These are phyloP conservation scores for Urochloa ruziziensis DNA, from an alignment of 176 grass and related monocot genomes.

Conservation along the genomic window DNA sequence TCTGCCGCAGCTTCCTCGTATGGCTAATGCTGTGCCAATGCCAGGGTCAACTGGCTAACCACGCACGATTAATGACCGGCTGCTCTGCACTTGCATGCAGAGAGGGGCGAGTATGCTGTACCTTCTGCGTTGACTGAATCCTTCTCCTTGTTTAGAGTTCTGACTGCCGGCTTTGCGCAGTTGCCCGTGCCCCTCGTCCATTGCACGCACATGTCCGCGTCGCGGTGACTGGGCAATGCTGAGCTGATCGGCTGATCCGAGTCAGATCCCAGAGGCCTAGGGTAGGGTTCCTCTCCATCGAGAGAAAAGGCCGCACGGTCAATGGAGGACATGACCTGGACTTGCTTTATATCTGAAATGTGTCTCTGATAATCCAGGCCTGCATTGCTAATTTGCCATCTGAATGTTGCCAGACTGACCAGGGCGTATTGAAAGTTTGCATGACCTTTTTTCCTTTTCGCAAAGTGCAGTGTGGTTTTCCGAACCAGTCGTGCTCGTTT, in stretches of 20 bases:
- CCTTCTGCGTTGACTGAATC: not conserved
- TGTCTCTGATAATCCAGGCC: too few species aligned
- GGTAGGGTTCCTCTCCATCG: too few species aligned
- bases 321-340: too few species aligned
- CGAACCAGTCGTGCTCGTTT: not conserved
- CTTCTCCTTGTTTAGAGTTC: too few species aligned
- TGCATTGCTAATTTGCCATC: too few species aligned
- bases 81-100: not conserved
- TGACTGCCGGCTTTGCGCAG: too few species aligned
- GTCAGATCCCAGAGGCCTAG: not conserved
- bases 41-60: conserved; percentile 17
- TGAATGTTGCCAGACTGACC: too few species aligned
- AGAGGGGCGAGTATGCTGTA: too few species aligned
- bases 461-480: not conserved
- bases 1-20: not conserved
- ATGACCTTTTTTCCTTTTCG: not conserved
- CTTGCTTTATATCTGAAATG: too few species aligned
- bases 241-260: not conserved
- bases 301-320: too few species aligned
- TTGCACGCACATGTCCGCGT: conserved; percentile 5
- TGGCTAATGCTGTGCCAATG: not conserved
- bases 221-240: conserved; percentile 8
- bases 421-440: not conserved
- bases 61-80: not conserved
- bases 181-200: too few species aligned